Evolutionary conservation across 2,329 filamentous ascomycete species (phyloP), one percentile per base, ranked within the genome.

Genomic region (Aspergillus fumigatiaffinis): DNA sequence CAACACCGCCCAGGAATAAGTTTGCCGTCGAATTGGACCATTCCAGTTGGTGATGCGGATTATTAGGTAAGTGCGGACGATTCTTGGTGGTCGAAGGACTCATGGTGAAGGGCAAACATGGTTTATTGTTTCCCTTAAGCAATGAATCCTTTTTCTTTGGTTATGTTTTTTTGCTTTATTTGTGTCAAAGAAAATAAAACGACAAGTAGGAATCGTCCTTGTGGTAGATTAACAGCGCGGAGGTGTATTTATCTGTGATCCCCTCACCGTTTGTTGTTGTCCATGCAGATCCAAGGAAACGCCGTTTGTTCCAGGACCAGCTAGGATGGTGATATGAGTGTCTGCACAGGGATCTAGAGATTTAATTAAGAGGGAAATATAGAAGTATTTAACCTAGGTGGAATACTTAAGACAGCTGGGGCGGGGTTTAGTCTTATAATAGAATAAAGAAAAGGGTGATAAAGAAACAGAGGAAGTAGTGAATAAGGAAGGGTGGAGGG

Each of bases 21-120:
- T 59, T 74, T 50, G 71, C 71, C 14, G 76, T 78, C 50, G 69
- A 70, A 63, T 78, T 78, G 53, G 69, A 71, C 12, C 65, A 65
- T 46, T 68, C 62, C 35, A 73, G 46, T 23, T 53, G 57, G 41
- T 61, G 48, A 51, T 62, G 64, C 28, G 59, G 53, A 42, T 47
- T 52, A 49, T 60, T 54, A 47, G 53, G 52, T 56, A 55, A 58
- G 49, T 25, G 41, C 35, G 53, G 62, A 35, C 50, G 55, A 25
- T 48, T 55, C 52, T 58, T 64, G 46, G 50, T 55, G 51, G 44
- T 50, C 29, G 58, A 56, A 58, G 58, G 53, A 35, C 57, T 58
- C 57, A 51, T 52, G 38, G 51, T 46, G 46, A 55, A 23, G 32
- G 41, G 17, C n/a, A 35, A 7, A n/a, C 17, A 46, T 46, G 20